phyloP scores from a whole-genome alignment of 2,329 filamentous ascomycete species.

The Calycina herbarum region DNA sequence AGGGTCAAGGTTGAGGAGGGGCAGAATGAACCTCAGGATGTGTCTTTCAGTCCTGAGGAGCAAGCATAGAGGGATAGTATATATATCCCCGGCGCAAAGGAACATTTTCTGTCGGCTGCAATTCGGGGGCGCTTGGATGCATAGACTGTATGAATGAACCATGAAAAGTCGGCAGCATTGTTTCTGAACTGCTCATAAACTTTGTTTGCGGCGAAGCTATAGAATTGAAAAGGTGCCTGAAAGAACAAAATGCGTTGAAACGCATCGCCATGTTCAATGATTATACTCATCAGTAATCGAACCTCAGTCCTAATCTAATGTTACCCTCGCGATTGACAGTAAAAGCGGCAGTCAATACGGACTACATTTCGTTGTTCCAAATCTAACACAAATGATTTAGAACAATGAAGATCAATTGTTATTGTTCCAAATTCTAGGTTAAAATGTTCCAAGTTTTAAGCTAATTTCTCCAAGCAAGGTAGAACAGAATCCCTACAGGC shows the following conservation, averaged over 20 bases:
- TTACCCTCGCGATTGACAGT: too few relatives aligned
- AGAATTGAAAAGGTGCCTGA: not conserved
- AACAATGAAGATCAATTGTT: too few relatives aligned
- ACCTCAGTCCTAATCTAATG: not conserved
- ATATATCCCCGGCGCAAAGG: slow-evolving; percentile 21
- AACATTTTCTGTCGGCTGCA: slow-evolving; percentile 13
- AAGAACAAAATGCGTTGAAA: not conserved
- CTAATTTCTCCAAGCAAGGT: too few relatives aligned
- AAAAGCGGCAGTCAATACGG: too few relatives aligned
- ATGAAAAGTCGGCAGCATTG: not conserved
- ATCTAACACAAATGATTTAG: too few relatives aligned
- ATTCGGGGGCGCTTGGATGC: not conserved
- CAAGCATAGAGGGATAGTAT: slow-evolving; percentile 20
- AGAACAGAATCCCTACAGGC: too few relatives aligned
- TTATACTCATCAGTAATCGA: too few relatives aligned
- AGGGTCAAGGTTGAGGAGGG: slow-evolving; percentile 17
- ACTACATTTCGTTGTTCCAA: too few relatives aligned
- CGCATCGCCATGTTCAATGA: too few relatives aligned
- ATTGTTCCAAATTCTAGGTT: too few relatives aligned
- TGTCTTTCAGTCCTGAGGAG: not conserved
- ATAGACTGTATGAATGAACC: slow-evolving; percentile 5
- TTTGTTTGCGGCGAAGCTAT: not conserved
- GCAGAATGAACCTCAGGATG: not conserved
- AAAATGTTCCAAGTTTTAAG: too few relatives aligned
- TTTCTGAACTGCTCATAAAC: not conserved